Conservation (phyloP, 768 basidiomycete genomes). For the Phaffia tasmanica region DNA sequence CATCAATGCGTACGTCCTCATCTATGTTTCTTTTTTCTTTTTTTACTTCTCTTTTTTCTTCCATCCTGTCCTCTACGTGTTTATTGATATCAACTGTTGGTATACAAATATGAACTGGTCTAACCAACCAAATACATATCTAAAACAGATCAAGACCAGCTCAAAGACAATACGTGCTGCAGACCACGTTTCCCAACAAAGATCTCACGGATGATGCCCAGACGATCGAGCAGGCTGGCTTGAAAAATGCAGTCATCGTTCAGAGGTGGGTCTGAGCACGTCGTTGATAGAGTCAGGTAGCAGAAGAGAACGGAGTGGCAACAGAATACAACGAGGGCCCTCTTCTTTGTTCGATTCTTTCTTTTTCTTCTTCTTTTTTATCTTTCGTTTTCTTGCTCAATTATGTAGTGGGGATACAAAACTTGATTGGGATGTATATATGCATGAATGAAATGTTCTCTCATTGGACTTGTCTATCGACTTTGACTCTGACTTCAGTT, state of each 20-base stretch:
- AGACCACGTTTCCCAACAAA: conserved; percentile 78
- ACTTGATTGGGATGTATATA: no score
- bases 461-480: no score
- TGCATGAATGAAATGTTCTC: no score
- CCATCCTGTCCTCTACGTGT: not conserved
- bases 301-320: not conserved
- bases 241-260: conserved; percentile 73
- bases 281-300: not conserved
- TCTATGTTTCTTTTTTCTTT: not conserved
- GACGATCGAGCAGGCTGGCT: conserved; percentile 60
- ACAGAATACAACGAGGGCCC: no score
- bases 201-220: conserved; percentile 52
- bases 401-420: no score
- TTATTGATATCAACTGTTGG: not conserved
- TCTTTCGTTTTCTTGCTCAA: no score
- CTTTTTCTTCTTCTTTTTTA: no score
- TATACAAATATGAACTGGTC: not conserved
- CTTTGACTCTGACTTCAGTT: no score
- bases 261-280: conserved; percentile 46
- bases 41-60: not conserved
- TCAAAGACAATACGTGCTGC: conserved; percentile 61
- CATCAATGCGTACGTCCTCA: conserved; percentile 68
- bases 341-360: no score
- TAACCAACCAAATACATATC: not conserved
- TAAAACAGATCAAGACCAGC: conserved; percentile 56